Conservation (phyloP, 257 asterid genomes). For the Salvia rosmarinus region DNA sequence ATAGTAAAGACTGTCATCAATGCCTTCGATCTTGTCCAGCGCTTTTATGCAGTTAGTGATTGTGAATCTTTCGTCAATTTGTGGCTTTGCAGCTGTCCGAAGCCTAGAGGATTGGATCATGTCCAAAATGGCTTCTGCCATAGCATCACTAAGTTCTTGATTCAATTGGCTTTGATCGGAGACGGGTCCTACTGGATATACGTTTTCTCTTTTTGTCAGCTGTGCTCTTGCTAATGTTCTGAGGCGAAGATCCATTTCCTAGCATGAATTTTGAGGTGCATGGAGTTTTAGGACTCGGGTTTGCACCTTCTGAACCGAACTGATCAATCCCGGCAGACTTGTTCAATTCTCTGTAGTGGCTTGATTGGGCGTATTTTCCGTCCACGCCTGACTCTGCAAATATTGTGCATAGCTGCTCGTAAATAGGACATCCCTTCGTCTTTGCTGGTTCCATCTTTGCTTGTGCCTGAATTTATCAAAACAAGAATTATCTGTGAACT, state of each 20-base stretch:
- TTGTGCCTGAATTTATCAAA: constrained; percentile 56
- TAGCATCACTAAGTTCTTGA: constrained; percentile 51
- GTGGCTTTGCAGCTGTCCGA: constrained; percentile 41
- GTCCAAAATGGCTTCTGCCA: constrained; percentile 66
- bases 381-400: constrained; percentile 85
- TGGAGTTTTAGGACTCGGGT: constrained; percentile 51
- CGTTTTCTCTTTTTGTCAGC: constrained; percentile 80
- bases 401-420: constrained; percentile 73
- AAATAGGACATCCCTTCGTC: constrained; percentile 85
- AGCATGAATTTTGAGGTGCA: constrained; percentile 44
- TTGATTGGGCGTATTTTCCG: constrained; percentile 94
- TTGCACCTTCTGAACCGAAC: constrained; percentile 46
- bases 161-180: constrained; percentile 52
- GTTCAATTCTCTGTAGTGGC: constrained; percentile 80
- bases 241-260: constrained; percentile 52
- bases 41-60: constrained; percentile 72
- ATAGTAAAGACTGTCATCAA: constrained; percentile 65
- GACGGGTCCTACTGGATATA: constrained; percentile 37
- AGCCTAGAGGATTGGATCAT: constrained; percentile 72
- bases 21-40: constrained; percentile 77
- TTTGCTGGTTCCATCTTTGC: constrained; percentile 72
- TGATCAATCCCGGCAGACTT: constrained; percentile 45
- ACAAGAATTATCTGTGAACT: not conserved
- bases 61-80: constrained; percentile 53
- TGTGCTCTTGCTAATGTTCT: constrained; percentile 38